Evolutionary conservation across 2,329 filamentous ascomycete genomes (phyloP).

Genomic region (Sarocladium brachiariae): DNA sequence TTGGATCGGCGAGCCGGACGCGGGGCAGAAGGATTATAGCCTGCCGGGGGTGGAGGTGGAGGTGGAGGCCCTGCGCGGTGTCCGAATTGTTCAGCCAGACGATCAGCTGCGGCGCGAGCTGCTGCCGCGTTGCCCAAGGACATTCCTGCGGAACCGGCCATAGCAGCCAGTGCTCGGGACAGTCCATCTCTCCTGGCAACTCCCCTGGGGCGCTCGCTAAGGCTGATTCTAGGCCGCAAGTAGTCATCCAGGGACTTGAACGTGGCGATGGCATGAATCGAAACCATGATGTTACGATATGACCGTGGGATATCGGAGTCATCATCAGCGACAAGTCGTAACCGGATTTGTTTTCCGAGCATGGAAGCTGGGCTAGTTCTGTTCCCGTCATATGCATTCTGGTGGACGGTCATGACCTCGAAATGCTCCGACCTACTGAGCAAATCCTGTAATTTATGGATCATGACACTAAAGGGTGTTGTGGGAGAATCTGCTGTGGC

Average conservation of each 20-base stretch:
- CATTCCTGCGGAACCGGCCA: constrained; percentile 64
- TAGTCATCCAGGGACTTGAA: constrained; percentile 98
- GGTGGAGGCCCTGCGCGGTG: constrained; percentile 25
- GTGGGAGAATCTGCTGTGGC: constrained; percentile 61
- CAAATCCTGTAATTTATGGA: constrained; percentile 91
- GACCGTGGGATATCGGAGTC: constrained; percentile 81
- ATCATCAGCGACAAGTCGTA: constrained; percentile 84
- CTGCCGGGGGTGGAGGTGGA: constrained; percentile 28
- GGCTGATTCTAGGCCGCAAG: constrained; percentile 77
- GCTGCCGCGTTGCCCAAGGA: constrained; percentile 32
- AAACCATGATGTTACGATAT: constrained; percentile 95
- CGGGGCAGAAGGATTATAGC: constrained; percentile 35
- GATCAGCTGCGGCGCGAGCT: constrained; percentile 32
- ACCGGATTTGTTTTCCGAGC: constrained; percentile 89
- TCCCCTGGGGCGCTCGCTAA: constrained; percentile 60
- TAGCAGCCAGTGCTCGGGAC: constrained; percentile 64
- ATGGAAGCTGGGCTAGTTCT: constrained; percentile 89
- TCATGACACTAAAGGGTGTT: constrained; percentile 83
- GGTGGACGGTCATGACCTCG: constrained; percentile 91
- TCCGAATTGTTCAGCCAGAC: constrained; percentile 39
- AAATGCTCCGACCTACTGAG: constrained; percentile 97
- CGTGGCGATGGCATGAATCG: constrained; percentile 95
- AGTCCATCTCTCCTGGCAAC: constrained; percentile 58
- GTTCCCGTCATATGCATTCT: constrained; percentile 84
- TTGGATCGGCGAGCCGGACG: constrained; percentile 39